phyloP scores from a whole-genome alignment of 768 basidiomycete species.

The Leccinum variicolor region DNA sequence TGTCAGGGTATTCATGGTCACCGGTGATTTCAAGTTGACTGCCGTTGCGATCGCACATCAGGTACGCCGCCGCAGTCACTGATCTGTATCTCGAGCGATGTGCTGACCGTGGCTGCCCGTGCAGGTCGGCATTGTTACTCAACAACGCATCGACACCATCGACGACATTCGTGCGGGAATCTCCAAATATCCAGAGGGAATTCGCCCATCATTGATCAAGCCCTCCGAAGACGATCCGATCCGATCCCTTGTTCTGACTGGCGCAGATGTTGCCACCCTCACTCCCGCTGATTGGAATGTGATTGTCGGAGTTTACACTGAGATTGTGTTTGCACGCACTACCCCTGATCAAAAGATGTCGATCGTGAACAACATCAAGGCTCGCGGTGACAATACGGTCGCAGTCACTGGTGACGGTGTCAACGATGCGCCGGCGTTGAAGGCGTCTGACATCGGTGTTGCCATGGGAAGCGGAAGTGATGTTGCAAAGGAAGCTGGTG shows the following conservation, averaged over 20 bases:
- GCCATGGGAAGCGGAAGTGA: conserved; percentile 50
- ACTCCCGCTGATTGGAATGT: conserved; percentile 38
- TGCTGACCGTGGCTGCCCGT: background rate
- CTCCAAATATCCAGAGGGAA: conserved; percentile 16
- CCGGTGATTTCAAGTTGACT: conserved; percentile 54
- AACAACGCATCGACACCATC: conserved; percentile 35
- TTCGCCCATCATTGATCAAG: conserved; percentile 27
- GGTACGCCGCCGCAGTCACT: conserved; percentile 28
- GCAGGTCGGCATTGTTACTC: conserved; percentile 43
- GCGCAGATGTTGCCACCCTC: conserved; percentile 41
- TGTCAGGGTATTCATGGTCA: conserved; percentile 54
- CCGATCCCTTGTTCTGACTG: conserved; percentile 41
- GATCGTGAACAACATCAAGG: conserved; percentile 53
- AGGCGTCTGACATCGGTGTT: conserved; percentile 54
- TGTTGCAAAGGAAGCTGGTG: conserved; percentile 54
- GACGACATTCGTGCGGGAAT: conserved; percentile 23
- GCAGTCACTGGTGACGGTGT: conserved; percentile 59
- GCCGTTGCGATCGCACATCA: conserved; percentile 48
- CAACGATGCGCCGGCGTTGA: conserved; percentile 50
- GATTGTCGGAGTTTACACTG: conserved; percentile 35
- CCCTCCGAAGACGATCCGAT: conserved; percentile 37
- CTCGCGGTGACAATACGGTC: conserved; percentile 45
- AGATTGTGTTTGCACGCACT: conserved; percentile 52
- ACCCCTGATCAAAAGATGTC: conserved; percentile 56
- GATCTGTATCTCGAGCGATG: background rate